Conservation (phyloP, 31 red algal species). For the Odonthalia washingtoniensis region DNA sequence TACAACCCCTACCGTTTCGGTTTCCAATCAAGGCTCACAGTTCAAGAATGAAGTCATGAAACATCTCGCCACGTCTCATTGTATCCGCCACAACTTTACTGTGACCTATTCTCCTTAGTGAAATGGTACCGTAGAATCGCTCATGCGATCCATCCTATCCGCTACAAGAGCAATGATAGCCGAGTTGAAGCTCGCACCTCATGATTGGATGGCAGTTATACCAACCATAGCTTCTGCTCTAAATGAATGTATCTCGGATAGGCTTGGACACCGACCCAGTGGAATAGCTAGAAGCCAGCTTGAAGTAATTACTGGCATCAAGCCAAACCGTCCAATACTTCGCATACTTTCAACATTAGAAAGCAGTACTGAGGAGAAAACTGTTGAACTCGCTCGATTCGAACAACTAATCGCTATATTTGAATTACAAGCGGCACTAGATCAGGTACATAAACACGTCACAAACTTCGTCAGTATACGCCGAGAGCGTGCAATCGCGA, state of each 20-base stretch:
- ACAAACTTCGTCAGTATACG: not conserved
- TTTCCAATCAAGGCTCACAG: not conserved
- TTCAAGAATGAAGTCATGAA: no score
- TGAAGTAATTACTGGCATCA: not conserved
- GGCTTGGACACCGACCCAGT: not conserved
- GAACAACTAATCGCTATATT: not conserved
- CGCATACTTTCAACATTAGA: not conserved
- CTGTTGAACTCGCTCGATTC: not conserved
- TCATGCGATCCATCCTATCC: not conserved
- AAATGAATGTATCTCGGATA: not conserved
- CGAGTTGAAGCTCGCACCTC: not conserved
- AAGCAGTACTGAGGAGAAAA: not conserved
- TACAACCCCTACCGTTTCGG: not conserved
- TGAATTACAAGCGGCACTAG: not conserved
- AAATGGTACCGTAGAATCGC: no score
- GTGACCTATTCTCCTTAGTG: no score
- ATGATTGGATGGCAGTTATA: not conserved
- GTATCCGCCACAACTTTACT: no score
- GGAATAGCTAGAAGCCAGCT: not conserved
- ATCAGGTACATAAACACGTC: not conserved
- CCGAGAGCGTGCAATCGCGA: not conserved
- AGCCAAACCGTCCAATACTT: not conserved
- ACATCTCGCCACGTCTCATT: no score
- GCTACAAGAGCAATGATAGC: not conserved
- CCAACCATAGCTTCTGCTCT: not conserved